Conservation (phyloP, 2,329 filamentous ascomycete genomes). For the Didymella pinodella region DNA sequence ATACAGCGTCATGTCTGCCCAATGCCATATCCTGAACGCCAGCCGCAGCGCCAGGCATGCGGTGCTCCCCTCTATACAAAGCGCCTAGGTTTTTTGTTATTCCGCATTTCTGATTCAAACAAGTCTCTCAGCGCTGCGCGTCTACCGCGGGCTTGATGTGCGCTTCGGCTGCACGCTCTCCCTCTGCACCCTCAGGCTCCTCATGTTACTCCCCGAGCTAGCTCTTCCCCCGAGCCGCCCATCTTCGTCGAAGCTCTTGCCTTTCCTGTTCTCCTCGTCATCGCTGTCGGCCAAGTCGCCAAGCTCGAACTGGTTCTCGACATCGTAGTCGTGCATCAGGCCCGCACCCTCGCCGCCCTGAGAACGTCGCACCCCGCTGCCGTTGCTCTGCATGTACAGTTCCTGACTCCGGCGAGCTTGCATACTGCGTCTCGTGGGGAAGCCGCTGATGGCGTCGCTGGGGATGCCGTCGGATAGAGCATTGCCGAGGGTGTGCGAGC, state of each 20-base stretch:
- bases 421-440: conserved; percentile 93
- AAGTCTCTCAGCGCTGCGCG: background rate
- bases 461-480: conserved; percentile 77
- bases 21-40: conserved; percentile 13
- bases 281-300: conserved; percentile 75
- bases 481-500: conserved; percentile 66
- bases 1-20: conserved; percentile 12
- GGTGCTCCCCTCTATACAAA: conserved; percentile 9
- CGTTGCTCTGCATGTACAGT: conserved; percentile 59
- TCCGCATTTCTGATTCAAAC: background rate
- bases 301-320: conserved; percentile 77
- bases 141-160: conserved; percentile 30
- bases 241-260: conserved; percentile 47
- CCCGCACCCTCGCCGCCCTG: conserved; percentile 73
- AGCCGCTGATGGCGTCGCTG: conserved; percentile 87
- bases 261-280: conserved; percentile 47
- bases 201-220: conserved; percentile 32
- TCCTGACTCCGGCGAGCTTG: conserved; percentile 74
- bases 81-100: background rate
- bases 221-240: conserved; percentile 30
- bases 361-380: conserved; percentile 26
- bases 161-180: conserved; percentile 39
- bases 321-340: conserved; percentile 87
- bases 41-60: conserved; percentile 18
- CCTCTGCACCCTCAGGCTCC: conserved; percentile 41